These are phyloP conservation scores for Penicillium sp. DNA, from an alignment of 2,329 filamentous ascomycete species.

Conservation along the genomic window DNA sequence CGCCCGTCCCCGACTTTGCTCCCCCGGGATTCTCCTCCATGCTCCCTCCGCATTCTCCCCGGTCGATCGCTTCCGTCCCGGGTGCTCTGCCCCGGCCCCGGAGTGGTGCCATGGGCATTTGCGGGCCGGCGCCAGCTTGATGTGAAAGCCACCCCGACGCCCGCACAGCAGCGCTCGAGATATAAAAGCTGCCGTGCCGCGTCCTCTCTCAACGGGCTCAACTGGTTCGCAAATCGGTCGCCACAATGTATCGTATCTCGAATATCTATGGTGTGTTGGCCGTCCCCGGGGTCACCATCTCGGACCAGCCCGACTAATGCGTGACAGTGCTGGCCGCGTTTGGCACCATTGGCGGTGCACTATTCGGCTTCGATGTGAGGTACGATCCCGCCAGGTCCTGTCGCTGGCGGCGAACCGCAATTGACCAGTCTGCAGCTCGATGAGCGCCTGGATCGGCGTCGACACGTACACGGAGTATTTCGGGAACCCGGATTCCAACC, in stretches of 20 bases:
- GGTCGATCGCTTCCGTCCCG: conserved; percentile 18
- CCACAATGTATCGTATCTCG: conserved; percentile 38
- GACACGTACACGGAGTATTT: conserved; percentile 56
- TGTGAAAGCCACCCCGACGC: conserved; percentile 9
- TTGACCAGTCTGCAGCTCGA: conserved; percentile 27
- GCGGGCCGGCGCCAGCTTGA: conserved; percentile 1
- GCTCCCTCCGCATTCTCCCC: conserved; percentile 18
- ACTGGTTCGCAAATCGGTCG: conserved; percentile 4
- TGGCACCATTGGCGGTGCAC: conserved; percentile 55
- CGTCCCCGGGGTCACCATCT: neutral
- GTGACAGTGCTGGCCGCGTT: conserved; percentile 51
- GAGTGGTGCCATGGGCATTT: conserved; percentile 11
- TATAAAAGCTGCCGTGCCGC: conserved; percentile 14
- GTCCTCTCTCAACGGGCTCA: neutral
- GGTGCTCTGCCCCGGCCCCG: conserved; percentile 3
- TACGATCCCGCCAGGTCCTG: conserved; percentile 34
- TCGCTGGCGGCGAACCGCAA: conserved; percentile 8
- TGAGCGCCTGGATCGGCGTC: conserved; percentile 49
- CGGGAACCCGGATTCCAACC: conserved; percentile 43
- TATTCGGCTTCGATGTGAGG: conserved; percentile 60
- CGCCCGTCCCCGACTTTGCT: conserved; percentile 11
- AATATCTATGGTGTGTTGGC: conserved; percentile 46
- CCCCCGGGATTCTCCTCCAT: conserved; percentile 17
- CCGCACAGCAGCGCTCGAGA: conserved; percentile 7
- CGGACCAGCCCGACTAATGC: conserved; percentile 5